Percentiles rank a stretch among this genome's conserved stretches.
These are phyloP conservation scores for Prasinococcaceae sp. DNA, from an alignment of 139 green algal genomes.

Conservation along the genomic window DNA sequence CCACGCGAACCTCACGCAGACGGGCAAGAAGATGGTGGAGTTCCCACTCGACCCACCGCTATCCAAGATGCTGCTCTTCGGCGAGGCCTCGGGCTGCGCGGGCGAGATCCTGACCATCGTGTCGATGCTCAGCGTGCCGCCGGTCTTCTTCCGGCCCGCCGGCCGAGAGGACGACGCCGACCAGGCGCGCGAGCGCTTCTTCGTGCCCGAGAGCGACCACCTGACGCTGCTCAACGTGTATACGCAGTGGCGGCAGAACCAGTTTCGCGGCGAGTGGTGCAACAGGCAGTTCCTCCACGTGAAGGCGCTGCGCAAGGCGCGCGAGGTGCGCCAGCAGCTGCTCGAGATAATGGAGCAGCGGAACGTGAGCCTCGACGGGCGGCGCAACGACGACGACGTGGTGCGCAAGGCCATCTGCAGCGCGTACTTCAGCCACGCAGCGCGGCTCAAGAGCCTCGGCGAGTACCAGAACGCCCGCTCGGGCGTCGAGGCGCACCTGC, in stretches of 20 bases:
- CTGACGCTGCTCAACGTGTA: conserved; percentile 96
- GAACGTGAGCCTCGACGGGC: conserved; percentile 50
- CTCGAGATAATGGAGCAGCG: conserved; percentile 89
- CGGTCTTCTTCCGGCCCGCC: conserved; percentile 76
- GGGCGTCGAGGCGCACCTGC: conserved; percentile 74
- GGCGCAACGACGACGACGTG: conserved; percentile 78
- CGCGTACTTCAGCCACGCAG: conserved; percentile 92
- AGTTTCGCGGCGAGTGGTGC: conserved; percentile 78
- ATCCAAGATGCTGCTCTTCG: conserved; percentile 34
- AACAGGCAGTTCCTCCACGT: conserved; percentile 85
- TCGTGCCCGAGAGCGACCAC: conserved; percentile 95
- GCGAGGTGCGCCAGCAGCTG: conserved; percentile 57
- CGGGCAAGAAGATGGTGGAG: conserved; percentile 30
- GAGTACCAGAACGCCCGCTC: conserved; percentile 80
- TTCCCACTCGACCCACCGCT: conserved; percentile 32
- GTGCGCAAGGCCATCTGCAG: conserved; percentile 90
- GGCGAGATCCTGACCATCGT: conserved; percentile 73
- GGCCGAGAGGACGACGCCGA: conserved; percentile 79
- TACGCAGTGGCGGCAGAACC: conserved; percentile 94
- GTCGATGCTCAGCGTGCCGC: conserved; percentile 77
- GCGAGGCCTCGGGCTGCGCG: conserved; percentile 23
- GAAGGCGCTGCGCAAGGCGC: conserved; percentile 80
- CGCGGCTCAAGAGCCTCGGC: conserved; percentile 84
- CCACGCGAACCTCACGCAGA: conserved; percentile 32
- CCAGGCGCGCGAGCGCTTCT: conserved; percentile 95